Conservation (phyloP, 306 rosid species). For the Lupinus albus region DNA sequence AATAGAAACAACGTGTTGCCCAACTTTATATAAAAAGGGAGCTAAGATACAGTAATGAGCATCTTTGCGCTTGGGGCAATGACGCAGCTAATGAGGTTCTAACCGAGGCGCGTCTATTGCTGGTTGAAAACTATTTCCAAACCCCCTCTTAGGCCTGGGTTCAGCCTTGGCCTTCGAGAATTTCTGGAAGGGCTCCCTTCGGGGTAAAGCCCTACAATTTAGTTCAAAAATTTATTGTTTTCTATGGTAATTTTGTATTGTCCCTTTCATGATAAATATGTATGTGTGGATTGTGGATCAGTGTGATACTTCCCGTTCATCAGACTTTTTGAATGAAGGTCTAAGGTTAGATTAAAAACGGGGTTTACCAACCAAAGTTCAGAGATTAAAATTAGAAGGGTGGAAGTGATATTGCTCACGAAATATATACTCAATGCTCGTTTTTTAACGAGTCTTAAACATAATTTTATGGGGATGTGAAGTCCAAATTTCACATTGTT, state of each 20-base stretch:
- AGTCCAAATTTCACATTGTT: neutral
- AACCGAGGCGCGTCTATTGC: neutral
- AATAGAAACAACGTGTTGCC: neutral
- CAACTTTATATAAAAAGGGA: neutral
- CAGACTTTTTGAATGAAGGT: too few species aligned
- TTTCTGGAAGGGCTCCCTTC: neutral
- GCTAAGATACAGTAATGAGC: fast-evolving
- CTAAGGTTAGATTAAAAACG: too few species aligned
- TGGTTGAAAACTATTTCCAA: neutral
- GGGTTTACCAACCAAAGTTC: too few species aligned
- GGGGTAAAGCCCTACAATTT: neutral
- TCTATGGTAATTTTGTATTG: too few species aligned
- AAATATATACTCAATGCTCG: too few species aligned
- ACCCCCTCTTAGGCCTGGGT: neutral
- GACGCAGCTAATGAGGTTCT: neutral
- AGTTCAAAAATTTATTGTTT: neutral
- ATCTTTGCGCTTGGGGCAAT: neutral
- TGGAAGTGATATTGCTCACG: too few species aligned
- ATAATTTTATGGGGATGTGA: neutral
- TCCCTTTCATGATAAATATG: too few species aligned
- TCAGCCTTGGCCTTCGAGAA: neutral
- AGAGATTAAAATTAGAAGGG: too few species aligned
- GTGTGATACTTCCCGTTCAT: too few species aligned
- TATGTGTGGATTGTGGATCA: too few species aligned
- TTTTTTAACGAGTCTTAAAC: too few species aligned